Percentiles rank a stretch among this genome's conserved stretches.
Conservation (phyloP, 83 land plant genomes). For the Thuja plicata region DNA sequence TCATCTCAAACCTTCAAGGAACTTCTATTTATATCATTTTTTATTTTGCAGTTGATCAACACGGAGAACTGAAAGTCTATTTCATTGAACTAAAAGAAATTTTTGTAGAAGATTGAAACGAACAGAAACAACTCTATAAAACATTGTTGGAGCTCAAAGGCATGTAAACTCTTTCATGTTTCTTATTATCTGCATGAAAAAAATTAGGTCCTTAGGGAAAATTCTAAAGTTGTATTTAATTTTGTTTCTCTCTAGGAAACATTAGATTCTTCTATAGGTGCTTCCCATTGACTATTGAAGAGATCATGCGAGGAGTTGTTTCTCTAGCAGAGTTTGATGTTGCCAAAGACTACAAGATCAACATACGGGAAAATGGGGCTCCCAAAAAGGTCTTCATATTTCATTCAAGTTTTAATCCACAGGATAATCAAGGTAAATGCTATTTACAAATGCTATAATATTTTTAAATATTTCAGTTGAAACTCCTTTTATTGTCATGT, state of each 20-base stretch:
- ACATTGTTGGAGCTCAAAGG: slow-evolving; percentile 93
- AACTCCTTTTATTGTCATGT: too few relatives aligned
- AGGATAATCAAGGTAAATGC: too few relatives aligned
- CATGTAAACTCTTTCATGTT: slow-evolving; percentile 3
- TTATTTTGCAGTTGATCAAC: slow-evolving; percentile 24
- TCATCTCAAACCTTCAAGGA: not conserved
- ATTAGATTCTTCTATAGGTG: too few relatives aligned
- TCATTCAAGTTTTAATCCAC: slow-evolving; percentile 87
- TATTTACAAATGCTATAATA: too few relatives aligned
- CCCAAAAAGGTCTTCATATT: slow-evolving; percentile 81
- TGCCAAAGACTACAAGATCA: slow-evolving; percentile 77
- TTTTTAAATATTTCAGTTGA: too few relatives aligned
- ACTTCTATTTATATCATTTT: not conserved
- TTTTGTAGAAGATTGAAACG: slow-evolving; percentile 61
- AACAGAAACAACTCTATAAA: slow-evolving; percentile 77
- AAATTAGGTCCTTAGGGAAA: not conserved
- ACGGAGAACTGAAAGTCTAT: slow-evolving; percentile 28
- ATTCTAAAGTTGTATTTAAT: not conserved
- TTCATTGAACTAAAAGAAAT: slow-evolving; percentile 54
- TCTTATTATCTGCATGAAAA: not conserved
- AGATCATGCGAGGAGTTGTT: too few relatives aligned
- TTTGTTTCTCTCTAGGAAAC: too few relatives aligned
- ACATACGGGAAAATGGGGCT: slow-evolving; percentile 59
- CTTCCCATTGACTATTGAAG: too few relatives aligned
- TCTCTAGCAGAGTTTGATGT: too few relatives aligned